A percentile compares a stretch with the other conserved stretches of the same genome.
phyloP scores from a whole-genome alignment of 495 filamentous ascomycete species.

The Hypoxylon intermedium region DNA sequence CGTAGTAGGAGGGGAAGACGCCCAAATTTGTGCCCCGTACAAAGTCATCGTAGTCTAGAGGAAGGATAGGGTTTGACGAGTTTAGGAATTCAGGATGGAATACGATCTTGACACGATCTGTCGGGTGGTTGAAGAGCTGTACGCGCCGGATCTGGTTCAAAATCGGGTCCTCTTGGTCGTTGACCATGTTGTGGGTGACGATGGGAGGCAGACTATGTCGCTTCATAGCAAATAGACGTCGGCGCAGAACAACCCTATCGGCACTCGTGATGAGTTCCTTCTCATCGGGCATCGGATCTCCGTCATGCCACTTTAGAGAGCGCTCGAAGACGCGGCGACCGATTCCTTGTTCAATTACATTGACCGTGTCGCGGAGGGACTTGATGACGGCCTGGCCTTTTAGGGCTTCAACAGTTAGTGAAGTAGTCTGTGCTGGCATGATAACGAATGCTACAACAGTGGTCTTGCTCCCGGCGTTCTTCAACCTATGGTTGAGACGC shows the following conservation, averaged over 20 bases:
- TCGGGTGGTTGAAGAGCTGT: slow-evolving; percentile 93
- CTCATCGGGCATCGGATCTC: slow-evolving; percentile 88
- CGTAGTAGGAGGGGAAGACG: slow-evolving; percentile 97
- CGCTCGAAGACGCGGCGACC: slow-evolving; percentile 94
- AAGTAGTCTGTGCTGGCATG: slow-evolving; percentile 97
- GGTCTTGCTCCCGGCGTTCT: slow-evolving; percentile 81
- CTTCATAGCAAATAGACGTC: slow-evolving; percentile 95
- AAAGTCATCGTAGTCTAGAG: slow-evolving; percentile 97
- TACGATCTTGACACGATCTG: slow-evolving; percentile 93
- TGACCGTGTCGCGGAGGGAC: slow-evolving; percentile 88
- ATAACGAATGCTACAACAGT: slow-evolving; percentile 99
- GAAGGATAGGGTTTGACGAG: slow-evolving; percentile 92
- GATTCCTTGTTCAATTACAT: slow-evolving; percentile 86
- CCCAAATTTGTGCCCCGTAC: slow-evolving; percentile 95
- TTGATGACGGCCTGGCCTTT: slow-evolving; percentile 98
- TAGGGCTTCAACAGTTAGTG: slow-evolving; percentile 91
- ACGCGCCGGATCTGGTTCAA: slow-evolving; percentile 95
- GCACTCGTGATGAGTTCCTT: slow-evolving; percentile 91
- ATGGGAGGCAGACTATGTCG: slow-evolving; percentile 87
- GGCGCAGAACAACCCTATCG: slow-evolving; percentile 90
- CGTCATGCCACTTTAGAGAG: slow-evolving; percentile 91
- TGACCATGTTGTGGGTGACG: slow-evolving; percentile 99
- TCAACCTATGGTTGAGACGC: slow-evolving; percentile 90
- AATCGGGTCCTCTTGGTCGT: slow-evolving; percentile 91
- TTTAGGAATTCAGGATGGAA: slow-evolving; percentile 99